These are phyloP conservation scores for Passiflora organensis DNA, from an alignment of 345 rosid genomes.

Conservation along the genomic window DNA sequence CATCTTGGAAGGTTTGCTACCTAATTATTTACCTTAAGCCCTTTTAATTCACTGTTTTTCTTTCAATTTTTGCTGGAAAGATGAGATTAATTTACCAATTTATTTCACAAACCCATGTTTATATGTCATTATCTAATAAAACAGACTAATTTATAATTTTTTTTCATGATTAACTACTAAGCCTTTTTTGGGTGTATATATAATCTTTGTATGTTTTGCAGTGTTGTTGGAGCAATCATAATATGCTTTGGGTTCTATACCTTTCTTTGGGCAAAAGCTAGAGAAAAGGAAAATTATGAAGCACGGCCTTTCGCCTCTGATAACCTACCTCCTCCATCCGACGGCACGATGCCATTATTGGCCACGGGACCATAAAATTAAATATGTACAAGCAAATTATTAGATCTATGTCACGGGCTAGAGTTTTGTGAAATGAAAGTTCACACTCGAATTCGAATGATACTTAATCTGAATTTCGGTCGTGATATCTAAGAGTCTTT, in stretches of 20 bases:
- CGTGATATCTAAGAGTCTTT: no score
- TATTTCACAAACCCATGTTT: no score
- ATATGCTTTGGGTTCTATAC: slow-evolving; percentile 16
- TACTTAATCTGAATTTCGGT: no score
- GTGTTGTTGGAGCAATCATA: slow-evolving; percentile 17
- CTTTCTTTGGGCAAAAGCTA: slow-evolving; percentile 14
- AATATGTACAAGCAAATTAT: background rate
- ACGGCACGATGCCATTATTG: background rate
- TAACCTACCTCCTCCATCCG: background rate
- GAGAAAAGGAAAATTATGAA: background rate
- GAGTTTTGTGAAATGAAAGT: no score
- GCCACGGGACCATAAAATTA: background rate
- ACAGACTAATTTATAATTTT: no score
- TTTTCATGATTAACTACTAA: background rate
- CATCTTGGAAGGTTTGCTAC: slow-evolving; percentile 12
- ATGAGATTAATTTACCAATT: no score
- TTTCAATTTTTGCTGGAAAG: no score
- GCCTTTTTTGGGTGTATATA: no score
- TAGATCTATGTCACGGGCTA: no score
- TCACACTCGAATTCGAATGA: no score
- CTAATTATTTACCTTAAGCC: background rate
- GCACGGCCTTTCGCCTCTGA: background rate
- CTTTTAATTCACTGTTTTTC: no score
- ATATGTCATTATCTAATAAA: background rate
- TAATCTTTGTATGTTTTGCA: background rate